Evolutionary conservation across 2,329 filamentous ascomycete species (phyloP).

Genomic region (Neofusicoccum laricinum): DNA sequence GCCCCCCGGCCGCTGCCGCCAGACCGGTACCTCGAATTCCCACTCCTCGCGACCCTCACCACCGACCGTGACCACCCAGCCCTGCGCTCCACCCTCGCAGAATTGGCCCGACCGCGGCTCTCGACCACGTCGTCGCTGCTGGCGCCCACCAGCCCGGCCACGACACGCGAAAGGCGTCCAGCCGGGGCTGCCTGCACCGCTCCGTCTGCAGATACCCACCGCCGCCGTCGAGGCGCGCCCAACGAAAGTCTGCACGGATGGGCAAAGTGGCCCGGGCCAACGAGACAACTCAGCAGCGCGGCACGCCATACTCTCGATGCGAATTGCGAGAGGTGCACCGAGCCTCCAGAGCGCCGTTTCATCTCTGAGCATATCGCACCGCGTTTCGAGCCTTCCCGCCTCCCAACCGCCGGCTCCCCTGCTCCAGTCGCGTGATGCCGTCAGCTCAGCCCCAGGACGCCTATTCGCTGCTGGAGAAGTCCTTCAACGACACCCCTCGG

Average conservation of each 20-base stretch:
- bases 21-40: not conserved
- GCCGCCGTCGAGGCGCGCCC: not conserved
- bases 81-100: not conserved
- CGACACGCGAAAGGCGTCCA: constrained; percentile 3
- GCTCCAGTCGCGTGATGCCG: constrained; percentile 4
- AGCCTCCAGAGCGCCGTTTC: constrained; percentile 3
- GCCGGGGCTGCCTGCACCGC: constrained; percentile 4
- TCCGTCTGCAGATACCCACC: constrained; percentile 5
- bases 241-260: not conserved
- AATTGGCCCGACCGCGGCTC: not conserved
- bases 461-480: constrained; percentile 31
- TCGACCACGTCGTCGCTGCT: not conserved
- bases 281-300: constrained; percentile 8
- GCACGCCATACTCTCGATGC: constrained; percentile 1
- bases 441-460: constrained; percentile 22
- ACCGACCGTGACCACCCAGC: not conserved
- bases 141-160: not conserved
- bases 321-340: not conserved
- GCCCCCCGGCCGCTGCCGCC: not conserved
- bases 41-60: not conserved
- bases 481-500: constrained; percentile 27
- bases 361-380: constrained; percentile 1
- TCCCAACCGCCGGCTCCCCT: not conserved
- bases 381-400: constrained; percentile 5
- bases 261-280: not conserved